Percentiles rank a stretch among this genome's conserved stretches.
phyloP scores from a whole-genome alignment of 805 yeast species.

The Candida schatavii region DNA sequence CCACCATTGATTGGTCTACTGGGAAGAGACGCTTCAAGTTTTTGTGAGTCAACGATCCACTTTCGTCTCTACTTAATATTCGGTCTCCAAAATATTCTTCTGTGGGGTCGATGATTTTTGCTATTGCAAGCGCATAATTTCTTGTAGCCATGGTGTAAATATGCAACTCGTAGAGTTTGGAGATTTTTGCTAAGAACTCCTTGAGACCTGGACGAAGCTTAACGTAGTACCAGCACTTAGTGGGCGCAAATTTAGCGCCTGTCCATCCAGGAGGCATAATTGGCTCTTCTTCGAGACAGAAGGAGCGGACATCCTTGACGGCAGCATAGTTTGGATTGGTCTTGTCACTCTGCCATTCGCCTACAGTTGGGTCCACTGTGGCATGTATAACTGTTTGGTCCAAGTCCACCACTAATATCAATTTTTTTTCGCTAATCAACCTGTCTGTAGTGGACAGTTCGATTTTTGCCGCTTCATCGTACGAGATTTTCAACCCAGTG shows the following conservation, averaged over 20 bases:
- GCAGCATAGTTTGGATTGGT: slow-evolving; percentile 81
- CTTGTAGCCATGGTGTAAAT: slow-evolving; percentile 98
- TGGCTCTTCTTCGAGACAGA: slow-evolving; percentile 75
- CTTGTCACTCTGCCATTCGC: slow-evolving; percentile 91
- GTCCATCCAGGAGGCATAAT: slow-evolving; percentile 54
- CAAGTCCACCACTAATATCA: slow-evolving; percentile 90
- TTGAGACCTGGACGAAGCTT: slow-evolving; percentile 85
- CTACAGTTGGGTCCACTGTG: slow-evolving; percentile 95
- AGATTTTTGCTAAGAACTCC: slow-evolving; percentile 64
- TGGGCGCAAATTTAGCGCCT: slow-evolving; percentile 58
- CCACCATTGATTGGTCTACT: slow-evolving; percentile 94
- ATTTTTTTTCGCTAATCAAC: slow-evolving; percentile 58
- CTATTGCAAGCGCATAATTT: slow-evolving; percentile 85
- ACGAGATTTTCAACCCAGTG: slow-evolving; percentile 76
- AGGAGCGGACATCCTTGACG: slow-evolving; percentile 75
- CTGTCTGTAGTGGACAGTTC: slow-evolving; percentile 65
- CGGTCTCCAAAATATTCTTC: slow-evolving; percentile 88
- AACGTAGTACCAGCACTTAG: slow-evolving; percentile 84
- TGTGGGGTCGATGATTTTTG: slow-evolving; percentile 86
- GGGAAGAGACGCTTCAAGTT: slow-evolving; percentile 87
- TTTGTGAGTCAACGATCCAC: slow-evolving; percentile 88
- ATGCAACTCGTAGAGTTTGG: slow-evolving; percentile 79
- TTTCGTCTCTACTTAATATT: slow-evolving; percentile 88
- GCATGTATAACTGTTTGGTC: slow-evolving; percentile 98
- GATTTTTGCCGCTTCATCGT: slow-evolving; percentile 81